Evolutionary conservation across 257 asterid species (phyloP).

Genomic region (Nicotiana benthamiana): DNA sequence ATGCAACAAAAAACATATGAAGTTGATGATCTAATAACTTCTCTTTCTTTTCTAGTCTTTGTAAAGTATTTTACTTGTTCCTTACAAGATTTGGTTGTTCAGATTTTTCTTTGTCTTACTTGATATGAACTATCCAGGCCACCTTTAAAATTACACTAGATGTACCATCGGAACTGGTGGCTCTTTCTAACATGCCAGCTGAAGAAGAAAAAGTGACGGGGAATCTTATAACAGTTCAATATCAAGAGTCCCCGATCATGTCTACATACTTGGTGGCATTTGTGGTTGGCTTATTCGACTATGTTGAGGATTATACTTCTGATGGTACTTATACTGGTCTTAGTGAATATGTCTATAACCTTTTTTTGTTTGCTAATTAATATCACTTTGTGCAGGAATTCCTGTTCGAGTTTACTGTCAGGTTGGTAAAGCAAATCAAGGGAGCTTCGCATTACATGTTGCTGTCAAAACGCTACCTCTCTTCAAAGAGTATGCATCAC

Average conservation of each 20-base stretch:
- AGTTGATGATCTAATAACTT: not conserved
- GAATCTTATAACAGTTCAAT: constrained; percentile 60
- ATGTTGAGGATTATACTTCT: constrained; percentile 83
- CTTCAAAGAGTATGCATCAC: constrained; percentile 56
- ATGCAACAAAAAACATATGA: not conserved
- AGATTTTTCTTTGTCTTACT: not conserved
- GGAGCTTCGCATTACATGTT: constrained; percentile 80
- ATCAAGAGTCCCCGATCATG: constrained; percentile 94
- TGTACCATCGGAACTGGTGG: constrained; percentile 81
- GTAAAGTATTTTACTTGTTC: not conserved
- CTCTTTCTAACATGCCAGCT: constrained; percentile 92
- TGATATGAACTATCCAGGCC: constrained; percentile 34
- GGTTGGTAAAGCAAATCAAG: constrained; percentile 79
- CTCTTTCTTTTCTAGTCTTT: not conserved
- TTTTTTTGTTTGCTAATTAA: constrained; percentile 8
- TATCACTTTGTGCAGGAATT: constrained; percentile 44
- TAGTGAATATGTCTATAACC: not conserved
- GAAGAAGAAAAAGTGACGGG: constrained; percentile 55
- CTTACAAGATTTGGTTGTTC: not conserved
- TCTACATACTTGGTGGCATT: constrained; percentile 95
- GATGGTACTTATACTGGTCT: constrained; percentile 47
- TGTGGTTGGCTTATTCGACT: constrained; percentile 90
- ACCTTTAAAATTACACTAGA: constrained; percentile 87
- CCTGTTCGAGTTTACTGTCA: constrained; percentile 78
- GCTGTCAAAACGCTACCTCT: constrained; percentile 89